A percentile compares a stretch with the other conserved stretches of the same genome.
Evolutionary conservation across 352 stramenopile species (phyloP).

Genomic region (Phytophthora crassamura): DNA sequence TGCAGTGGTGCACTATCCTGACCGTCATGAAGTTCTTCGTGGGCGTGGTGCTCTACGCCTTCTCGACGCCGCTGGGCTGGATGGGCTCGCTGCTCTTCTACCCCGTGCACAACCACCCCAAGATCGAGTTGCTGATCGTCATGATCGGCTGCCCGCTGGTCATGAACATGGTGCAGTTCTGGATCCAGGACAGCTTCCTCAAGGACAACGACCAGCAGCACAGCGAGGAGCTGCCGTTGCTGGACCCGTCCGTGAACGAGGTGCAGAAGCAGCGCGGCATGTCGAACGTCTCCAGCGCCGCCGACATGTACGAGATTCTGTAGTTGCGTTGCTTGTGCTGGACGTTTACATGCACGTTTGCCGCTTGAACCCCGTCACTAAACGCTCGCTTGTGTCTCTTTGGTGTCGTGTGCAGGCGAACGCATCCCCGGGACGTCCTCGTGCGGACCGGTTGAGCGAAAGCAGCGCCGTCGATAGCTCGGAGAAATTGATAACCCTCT

Average conservation of each 20-base stretch:
- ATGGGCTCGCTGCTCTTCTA: conserved; percentile 75
- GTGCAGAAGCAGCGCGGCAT: conserved; percentile 46
- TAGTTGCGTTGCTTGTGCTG: conserved; percentile 38
- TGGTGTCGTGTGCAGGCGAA: conserved; percentile 36
- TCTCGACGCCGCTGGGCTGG: conserved; percentile 61
- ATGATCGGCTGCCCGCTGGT: conserved; percentile 87
- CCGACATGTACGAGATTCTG: conserved; percentile 72
- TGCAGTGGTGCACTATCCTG: conserved; percentile 74
- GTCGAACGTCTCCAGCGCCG: conserved; percentile 52
- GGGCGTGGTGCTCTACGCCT: conserved; percentile 62
- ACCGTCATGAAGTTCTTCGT: conserved; percentile 78
- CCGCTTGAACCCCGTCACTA: conserved; percentile 21
- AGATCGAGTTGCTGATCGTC: conserved; percentile 82
- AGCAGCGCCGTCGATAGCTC: neutral
- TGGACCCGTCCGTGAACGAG: conserved; percentile 14
- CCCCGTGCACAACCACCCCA: conserved; percentile 71
- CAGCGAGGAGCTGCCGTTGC: conserved; percentile 43
- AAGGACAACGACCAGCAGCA: conserved; percentile 54
- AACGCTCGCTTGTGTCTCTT: conserved; percentile 27
- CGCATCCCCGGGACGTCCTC: conserved; percentile 37
- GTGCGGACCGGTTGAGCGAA: conserved; percentile 26
- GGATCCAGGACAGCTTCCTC: conserved; percentile 85
- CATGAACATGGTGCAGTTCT: conserved; percentile 91
- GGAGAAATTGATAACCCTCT: conserved; percentile 23
- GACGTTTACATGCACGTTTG: conserved; percentile 19